Evolutionary conservation across 2,329 filamentous ascomycete species (phyloP), one percentile per base, ranked within the genome.

Genomic region (Botrytis paeoniae): DNA sequence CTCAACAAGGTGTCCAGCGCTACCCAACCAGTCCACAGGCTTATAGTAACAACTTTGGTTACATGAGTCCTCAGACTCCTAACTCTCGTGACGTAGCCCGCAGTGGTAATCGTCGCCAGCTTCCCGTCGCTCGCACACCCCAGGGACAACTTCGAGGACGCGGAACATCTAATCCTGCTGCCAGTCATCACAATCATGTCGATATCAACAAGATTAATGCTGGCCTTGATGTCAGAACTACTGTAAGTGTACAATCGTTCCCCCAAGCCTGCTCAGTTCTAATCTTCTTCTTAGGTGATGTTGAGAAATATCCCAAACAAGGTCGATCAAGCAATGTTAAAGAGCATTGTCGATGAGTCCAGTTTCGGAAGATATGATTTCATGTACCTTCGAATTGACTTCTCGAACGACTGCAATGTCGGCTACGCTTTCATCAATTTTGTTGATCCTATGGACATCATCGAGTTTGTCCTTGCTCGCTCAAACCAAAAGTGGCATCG

Each of bases 341-440:
- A 97, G 84, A 83, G 85, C 0, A 91, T 97, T 72, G 86, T 98
- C 22, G 93, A 98, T 79, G 86, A 91, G 75, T 92, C 90, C 25
- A 93, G 91, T 81, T 89, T 87, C 82, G 94, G 94, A 43, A 91
- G 92, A 75, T 98, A 97, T 81, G 95, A 98, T 80, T 98, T 98
- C 82, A 90, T 97, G 86, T 99, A 99, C 81, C 84, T 98, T 70
- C 91, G 96, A 57, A 98, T 98, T 78, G 93, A 95, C 81, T 95
- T 95, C 78, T 89, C 89, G 71, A 93, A 94, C 78, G 90, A 93
- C 75, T 94, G 92, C 90, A 95, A 94, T 81, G 95, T 98, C 73
- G 96, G 96, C 63, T 98, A 98, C 82, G 95, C 94, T 0, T 99
- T 98, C 83, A 94, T 99, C 84, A 98, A 99, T 82, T 98, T 98